phyloP scores from a whole-genome alignment of 2,329 filamentous ascomycete species.

The Aspergillus brunneoviolaceus region DNA sequence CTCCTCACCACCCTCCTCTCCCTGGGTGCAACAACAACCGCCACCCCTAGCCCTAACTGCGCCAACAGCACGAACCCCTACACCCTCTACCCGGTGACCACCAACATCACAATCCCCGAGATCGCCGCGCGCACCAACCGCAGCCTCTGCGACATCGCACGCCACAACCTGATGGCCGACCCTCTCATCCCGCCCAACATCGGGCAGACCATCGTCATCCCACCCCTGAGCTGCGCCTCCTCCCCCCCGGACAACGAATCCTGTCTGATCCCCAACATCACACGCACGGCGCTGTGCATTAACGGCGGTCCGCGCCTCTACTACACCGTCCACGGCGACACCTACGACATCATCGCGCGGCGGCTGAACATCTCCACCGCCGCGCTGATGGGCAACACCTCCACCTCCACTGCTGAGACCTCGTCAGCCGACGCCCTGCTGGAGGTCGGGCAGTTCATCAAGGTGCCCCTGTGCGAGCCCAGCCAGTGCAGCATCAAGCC shows the following conservation, averaged over 20 bases:
- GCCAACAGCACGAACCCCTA: too few relatives aligned
- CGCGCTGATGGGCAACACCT: slow-evolving; percentile 4
- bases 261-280: slow-evolving; percentile 13
- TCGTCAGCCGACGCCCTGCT: background rate
- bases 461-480: slow-evolving; percentile 15
- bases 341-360: slow-evolving; percentile 13
- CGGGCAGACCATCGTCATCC: background rate
- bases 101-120: background rate
- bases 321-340: slow-evolving; percentile 21
- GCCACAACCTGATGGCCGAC: slow-evolving; percentile 2
- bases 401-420: background rate
- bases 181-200: background rate
- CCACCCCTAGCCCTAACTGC: too few relatives aligned
- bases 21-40: too few relatives aligned
- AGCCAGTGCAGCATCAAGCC: slow-evolving; percentile 17
- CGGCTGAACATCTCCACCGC: slow-evolving; percentile 17
- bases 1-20: too few relatives aligned
- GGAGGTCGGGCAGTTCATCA: slow-evolving; percentile 13
- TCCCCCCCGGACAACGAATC: slow-evolving; percentile 12
- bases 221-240: background rate
- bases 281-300: slow-evolving; percentile 13
- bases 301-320: slow-evolving; percentile 20
- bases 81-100: background rate
- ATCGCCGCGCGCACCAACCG: background rate
- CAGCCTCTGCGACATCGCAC: background rate